These are phyloP conservation scores for Termitomyces sp. DNA, from an alignment of 768 basidiomycete species.

Conservation along the genomic window DNA sequence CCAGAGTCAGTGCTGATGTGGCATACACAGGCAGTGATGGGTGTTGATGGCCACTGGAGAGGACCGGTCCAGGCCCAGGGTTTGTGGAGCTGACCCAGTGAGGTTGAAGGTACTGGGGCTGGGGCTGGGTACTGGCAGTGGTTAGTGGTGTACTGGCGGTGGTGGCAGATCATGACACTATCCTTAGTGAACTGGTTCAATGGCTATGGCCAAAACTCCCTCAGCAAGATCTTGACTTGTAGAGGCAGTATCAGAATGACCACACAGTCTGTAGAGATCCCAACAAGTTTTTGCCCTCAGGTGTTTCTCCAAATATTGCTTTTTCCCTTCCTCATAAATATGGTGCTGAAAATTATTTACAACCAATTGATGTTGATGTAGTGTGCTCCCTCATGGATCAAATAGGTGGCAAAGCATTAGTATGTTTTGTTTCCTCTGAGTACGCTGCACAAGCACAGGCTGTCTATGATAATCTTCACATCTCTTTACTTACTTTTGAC, in stretches of 20 bases:
- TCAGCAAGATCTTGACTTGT: slow-evolving; percentile 8
- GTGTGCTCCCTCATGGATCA: slow-evolving; percentile 21
- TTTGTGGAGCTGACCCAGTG: too few relatives aligned
- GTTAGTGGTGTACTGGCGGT: too few relatives aligned
- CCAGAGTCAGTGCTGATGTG: too few relatives aligned
- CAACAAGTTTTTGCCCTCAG: slow-evolving; percentile 27
- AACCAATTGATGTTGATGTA: slow-evolving; percentile 6
- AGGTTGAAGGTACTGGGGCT: too few relatives aligned
- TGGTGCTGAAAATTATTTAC: slow-evolving; percentile 19
- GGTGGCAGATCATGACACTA: too few relatives aligned
- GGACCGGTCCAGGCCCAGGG: too few relatives aligned
- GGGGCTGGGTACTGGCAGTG: too few relatives aligned
- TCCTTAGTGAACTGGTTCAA: slow-evolving; percentile 7
- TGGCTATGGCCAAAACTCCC: slow-evolving; percentile 26
- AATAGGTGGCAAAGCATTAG: slow-evolving; percentile 23
- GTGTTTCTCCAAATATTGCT: slow-evolving; percentile 26
- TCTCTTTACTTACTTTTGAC: too few relatives aligned
- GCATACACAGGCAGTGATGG: too few relatives aligned
- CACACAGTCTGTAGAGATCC: slow-evolving; percentile 19
- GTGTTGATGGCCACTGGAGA: too few relatives aligned
- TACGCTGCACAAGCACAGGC: slow-evolving; percentile 9
- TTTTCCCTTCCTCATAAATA: slow-evolving; percentile 4
- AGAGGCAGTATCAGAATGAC: background rate
- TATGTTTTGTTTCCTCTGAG: slow-evolving; percentile 24
- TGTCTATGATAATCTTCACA: too few relatives aligned